Base-by-base conservation (phyloP, 352 stramenopile species). In the Globisporangium solare region DNA sequence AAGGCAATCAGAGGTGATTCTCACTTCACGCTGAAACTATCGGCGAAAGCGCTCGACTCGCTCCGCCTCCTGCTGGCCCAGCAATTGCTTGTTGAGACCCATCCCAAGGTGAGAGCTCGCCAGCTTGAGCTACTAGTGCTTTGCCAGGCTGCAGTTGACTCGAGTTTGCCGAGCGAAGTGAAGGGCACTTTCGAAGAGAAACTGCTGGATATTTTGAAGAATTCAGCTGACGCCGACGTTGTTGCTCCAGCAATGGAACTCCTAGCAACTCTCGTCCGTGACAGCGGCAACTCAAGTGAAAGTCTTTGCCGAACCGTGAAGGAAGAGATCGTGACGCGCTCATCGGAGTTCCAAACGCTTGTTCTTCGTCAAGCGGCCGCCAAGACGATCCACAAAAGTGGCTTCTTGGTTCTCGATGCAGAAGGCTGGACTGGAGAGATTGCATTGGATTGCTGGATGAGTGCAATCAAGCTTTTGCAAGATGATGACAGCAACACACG, bases 91-190 rank as follows among this genome's bases (percentile, higher is more conserved):
- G 60, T 77, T 11, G 83, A 92, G 51, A 75, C 73, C 7, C 80
- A 92, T 43, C 83, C 83, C n/a, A 87, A 83, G 53, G 63, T 88
- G 18, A 73, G 73, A 41, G 67, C 67, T 6, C 76, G 78, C 39
- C 68, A 82, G 47, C 63, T 91, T 11, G 58, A 84, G 45, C 45
- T 90, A 31, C 61, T 90, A 0, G 61, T 86, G 11, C 45, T 65
- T 31, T 82, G 66, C 40, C 56, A 82, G 43, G 56, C 65, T 43
- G 55, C 61, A 11, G 47, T 66, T 48, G 32, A 58, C 11, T 58
- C 62, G 47, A 22, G n/a, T 0, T 22, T 59, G 5, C 51, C 61
- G 5, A 56, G 63, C 11, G 35, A 59, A 10, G 35, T 64, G 20
- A 51, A 46, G 37, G 24, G 32, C 13, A 57, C 68, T 22, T 51